Base-by-base conservation (phyloP, 1,284 basidiomycete genomes). In the Cryptococcus amylolentus region DNA sequence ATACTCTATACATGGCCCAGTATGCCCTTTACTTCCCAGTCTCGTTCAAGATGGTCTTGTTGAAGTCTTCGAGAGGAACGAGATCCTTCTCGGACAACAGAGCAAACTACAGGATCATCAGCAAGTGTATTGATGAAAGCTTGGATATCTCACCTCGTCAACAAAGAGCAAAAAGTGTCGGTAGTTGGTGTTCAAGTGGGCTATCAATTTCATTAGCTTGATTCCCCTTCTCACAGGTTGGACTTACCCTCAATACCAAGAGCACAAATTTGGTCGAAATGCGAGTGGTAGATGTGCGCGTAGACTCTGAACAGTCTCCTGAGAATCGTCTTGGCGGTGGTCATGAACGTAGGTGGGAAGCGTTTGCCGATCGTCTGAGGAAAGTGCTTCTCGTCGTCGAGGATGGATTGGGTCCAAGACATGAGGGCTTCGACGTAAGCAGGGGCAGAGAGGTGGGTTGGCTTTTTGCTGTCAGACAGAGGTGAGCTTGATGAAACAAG, bases 181-280 rank as follows among this genome's bases (percentile, higher is more conserved):
- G 77, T 98, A 99, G 72, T 93, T 97, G 3, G 96, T 99, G 78
- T 99, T 99, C 66, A 99, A 83, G 76, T 99, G 96, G 1, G 95
- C 95, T 96, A 68, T 13, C 12, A 14, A 28, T 5, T 26, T 6
- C 5, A 37, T 23, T 10, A n/a, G 27, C 37, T 28, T 20, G 23
- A 10, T 5, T 6, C 4, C 42, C 41, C 43, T 16, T 20, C 12
- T n/a, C 14, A 8, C 39, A 23, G 2, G 16, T 16, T 4, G 12
- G 35, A 65, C 81, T 51, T 63, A 95, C 93, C 93, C 84, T 98
- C 96, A 60, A 99, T 97, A 14, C 93, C 93, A 49, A 99, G 80
- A 8, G 95, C 96, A 76, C 95, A 98, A 60, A 98, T 91, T 72
- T 98, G 95, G 69, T 98, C 95, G 77, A 99, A 98, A 78, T 99